Evolutionary conservation across 305 asterid genomes (phyloP), one percentile per base, ranked within the genome.

Genomic region (Plantago coronopus): DNA sequence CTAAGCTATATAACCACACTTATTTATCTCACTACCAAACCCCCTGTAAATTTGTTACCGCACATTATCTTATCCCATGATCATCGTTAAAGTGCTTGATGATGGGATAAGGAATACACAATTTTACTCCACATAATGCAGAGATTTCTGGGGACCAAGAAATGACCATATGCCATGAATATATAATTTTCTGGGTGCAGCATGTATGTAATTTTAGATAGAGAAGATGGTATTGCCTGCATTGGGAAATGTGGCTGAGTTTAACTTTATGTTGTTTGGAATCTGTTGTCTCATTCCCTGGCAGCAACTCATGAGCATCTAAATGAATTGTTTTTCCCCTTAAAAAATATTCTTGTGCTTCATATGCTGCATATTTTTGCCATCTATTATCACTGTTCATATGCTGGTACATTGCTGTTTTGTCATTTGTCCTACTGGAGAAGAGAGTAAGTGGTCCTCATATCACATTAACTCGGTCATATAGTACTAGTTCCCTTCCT

Each of bases 221-320:
- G 40, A 34, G 40, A 34, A 34, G 40, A 34, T 34, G 40, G 40
- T 34, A 34, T 34, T 34, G n/a, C 57, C 21, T 56, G 63, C 48
- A 51, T 61, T 53, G 75, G 70, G 57, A 62, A 65, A 57, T 66
- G 69, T 62, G 61, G 54, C 56, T 57, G 57, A 66, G 64, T 60
- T n/a, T 48, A 61, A 60, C 43, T 43, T 59, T 31, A 61, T 71
- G 44, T 57, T 74, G 72, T 62, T 61, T 66, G 74, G 73, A 34
- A 69, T 66, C 25, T 71, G 72, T 31, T 69, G 76, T 75, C 80
- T 75, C 57, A 34, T 40, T 54, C 53, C 64, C 51, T 65, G 70
- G 62, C 49, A 69, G 38, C 38, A 31, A 7, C 7, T 31, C 38
- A 31, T 31, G 38, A 31, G 38, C 38, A 3, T 31, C 38, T 69